Evolutionary conservation across 208 protist genomes (phyloP).

Genomic region (Trypanosoma boissoni): DNA sequence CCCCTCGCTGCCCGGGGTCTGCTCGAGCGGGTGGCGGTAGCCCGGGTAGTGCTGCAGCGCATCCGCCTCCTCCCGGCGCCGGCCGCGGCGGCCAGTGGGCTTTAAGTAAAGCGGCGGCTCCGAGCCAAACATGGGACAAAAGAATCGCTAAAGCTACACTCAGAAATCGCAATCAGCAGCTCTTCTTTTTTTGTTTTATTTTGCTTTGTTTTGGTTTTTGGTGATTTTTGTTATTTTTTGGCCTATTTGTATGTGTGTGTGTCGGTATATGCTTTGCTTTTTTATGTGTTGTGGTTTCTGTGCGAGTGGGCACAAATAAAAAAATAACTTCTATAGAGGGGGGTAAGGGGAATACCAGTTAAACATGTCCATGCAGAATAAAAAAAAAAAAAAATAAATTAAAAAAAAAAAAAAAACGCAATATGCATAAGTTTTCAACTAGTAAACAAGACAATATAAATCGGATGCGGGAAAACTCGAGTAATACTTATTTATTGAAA

Average conservation of each 20-base stretch:
- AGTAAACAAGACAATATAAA: neutral
- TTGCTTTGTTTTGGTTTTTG: neutral
- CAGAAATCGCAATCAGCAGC: neutral
- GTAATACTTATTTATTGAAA: too few relatives aligned
- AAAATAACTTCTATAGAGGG: too few relatives aligned
- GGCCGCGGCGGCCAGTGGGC: conserved; percentile 52
- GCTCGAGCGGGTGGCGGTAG: conserved; percentile 49
- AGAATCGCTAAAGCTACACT: too few relatives aligned
- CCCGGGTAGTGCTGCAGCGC: conserved; percentile 60
- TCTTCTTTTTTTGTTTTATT: neutral
- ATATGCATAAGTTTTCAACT: neutral
- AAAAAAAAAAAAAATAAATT: neutral
- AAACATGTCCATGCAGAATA: too few relatives aligned
- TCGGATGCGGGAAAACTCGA: neutral
- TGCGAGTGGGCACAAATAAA: too few relatives aligned
- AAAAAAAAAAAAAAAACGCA: neutral
- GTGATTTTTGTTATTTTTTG: too few relatives aligned
- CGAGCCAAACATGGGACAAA: conserved; percentile 64
- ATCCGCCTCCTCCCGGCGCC: conserved; percentile 58
- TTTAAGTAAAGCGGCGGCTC: conserved; percentile 59
- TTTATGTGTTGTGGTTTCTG: too few relatives aligned
- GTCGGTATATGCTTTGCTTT: too few relatives aligned
- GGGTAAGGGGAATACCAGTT: too few relatives aligned
- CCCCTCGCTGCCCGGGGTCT: conserved; percentile 16
- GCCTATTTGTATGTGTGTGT: too few relatives aligned